Evolutionary conservation across 1,139 yeast genomes (phyloP).

Genomic region (Debaryomyces psychrophilus): DNA sequence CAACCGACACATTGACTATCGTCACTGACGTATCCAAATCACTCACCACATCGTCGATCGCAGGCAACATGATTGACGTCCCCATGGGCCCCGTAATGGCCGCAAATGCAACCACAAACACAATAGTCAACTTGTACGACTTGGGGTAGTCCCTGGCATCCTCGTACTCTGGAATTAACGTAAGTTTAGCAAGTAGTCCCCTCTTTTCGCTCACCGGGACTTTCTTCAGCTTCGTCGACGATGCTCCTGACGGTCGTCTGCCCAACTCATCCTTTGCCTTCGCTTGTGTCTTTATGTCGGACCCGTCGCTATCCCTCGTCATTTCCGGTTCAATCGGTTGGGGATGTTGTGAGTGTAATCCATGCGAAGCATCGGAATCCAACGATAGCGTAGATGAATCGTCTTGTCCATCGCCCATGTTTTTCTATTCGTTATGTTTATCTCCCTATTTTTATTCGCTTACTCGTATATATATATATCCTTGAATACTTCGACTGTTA

Average conservation of each 20-base stretch:
- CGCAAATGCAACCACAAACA: slow-evolving; percentile 69
- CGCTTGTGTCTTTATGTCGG: not conserved
- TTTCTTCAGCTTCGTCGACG: slow-evolving; percentile 21
- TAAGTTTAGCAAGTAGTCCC: slow-evolving; percentile 56
- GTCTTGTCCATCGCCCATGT: not conserved
- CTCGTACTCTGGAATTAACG: slow-evolving; percentile 69
- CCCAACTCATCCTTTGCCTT: not conserved
- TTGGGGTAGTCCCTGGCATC: slow-evolving; percentile 70
- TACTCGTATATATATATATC: not conserved
- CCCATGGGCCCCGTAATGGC: slow-evolving; percentile 91
- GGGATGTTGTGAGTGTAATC: slow-evolving; percentile 3
- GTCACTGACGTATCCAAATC: slow-evolving; percentile 60
- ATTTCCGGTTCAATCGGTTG: slow-evolving; percentile 1
- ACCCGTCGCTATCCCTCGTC: not conserved
- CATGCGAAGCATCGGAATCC: slow-evolving; percentile 7
- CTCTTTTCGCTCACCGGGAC: slow-evolving; percentile 52
- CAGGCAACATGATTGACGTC: slow-evolving; percentile 83
- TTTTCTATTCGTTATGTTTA: not conserved
- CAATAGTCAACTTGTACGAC: slow-evolving; percentile 53
- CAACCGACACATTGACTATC: slow-evolving; percentile 76
- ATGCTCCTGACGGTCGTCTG: slow-evolving; percentile 6
- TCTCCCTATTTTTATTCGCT: no score
- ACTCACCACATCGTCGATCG: slow-evolving; percentile 60
- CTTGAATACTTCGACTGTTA: not conserved
- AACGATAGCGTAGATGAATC: slow-evolving; percentile 3